Evolutionary conservation across 345 rosid genomes (phyloP).

Genomic region (Arabidopsis suecica): DNA sequence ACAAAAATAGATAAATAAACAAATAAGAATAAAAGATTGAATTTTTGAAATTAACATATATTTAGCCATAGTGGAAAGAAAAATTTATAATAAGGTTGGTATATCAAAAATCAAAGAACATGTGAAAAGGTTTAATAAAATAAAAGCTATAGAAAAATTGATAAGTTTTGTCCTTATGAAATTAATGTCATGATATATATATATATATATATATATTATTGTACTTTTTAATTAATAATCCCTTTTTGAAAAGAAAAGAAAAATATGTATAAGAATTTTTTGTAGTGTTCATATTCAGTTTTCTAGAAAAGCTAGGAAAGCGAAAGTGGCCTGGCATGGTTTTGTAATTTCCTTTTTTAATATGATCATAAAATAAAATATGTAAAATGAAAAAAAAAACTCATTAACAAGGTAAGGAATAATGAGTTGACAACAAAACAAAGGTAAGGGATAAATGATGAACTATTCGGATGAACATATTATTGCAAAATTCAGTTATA

Average conservation of each 20-base stretch:
- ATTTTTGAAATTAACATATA: too few species aligned
- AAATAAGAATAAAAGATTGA: background rate
- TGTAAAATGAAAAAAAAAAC: background rate
- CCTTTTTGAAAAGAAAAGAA: background rate
- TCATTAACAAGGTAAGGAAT: constrained; percentile 24
- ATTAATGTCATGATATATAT: background rate
- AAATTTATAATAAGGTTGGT: background rate
- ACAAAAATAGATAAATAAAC: background rate
- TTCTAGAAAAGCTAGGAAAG: constrained; percentile 15
- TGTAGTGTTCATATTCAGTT: constrained; percentile 29
- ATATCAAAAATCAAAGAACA: background rate
- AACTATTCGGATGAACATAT: background rate
- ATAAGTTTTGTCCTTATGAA: background rate
- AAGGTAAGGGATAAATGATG: constrained; percentile 16
- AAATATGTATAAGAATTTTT: background rate
- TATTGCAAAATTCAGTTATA: constrained; percentile 26
- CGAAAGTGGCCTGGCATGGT: constrained; percentile 4
- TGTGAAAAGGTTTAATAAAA: background rate
- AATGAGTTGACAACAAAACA: constrained; percentile 3
- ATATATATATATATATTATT: background rate
- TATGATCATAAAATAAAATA: background rate
- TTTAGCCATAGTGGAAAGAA: too few species aligned
- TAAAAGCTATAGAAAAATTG: background rate
- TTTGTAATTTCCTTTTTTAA: background rate
- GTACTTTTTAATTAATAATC: background rate